Percentiles rank a stretch among this genome's conserved stretches.
phyloP scores from a whole-genome alignment of 164 flowering plant species.

The Piper betle region DNA sequence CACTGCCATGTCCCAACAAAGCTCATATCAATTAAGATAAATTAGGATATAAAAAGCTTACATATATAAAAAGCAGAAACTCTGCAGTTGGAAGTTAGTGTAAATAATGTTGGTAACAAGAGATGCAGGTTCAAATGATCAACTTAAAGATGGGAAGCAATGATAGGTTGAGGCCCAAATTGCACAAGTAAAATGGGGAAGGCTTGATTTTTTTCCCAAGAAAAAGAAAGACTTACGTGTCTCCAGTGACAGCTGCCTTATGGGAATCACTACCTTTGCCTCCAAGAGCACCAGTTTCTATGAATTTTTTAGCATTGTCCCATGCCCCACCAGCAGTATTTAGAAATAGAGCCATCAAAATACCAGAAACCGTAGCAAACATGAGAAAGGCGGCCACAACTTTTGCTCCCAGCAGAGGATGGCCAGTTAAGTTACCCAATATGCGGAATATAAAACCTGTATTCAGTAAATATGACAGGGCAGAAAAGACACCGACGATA shows the following conservation, averaged over 20 bases:
- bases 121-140: too few species aligned
- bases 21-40: not conserved
- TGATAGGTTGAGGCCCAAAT: too few species aligned
- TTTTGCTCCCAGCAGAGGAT: conserved; percentile 91
- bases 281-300: conserved; percentile 94
- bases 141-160: too few species aligned
- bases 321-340: conserved; percentile 99
- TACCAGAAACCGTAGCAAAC: conserved; percentile 97
- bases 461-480: conserved; percentile 2
- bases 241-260: conserved; percentile 95
- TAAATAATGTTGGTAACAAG: too few species aligned
- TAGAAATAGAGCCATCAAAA: conserved; percentile 96
- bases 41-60: too few species aligned
- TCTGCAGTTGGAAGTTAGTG: too few species aligned
- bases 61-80: too few species aligned
- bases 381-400: conserved; percentile 91
- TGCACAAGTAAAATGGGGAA: too few species aligned
- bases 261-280: conserved; percentile 97
- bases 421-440: conserved; percentile 82
- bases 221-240: conserved; percentile 58
- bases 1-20: conserved; percentile 33
- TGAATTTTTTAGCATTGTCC: conserved; percentile 88
- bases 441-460: conserved; percentile 76
- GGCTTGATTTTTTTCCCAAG: too few species aligned
- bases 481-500: not conserved